Percentiles rank a stretch among this genome's conserved stretches.
Conservation (phyloP, 306 rosid species). For the Vigna reflexopilosa region DNA sequence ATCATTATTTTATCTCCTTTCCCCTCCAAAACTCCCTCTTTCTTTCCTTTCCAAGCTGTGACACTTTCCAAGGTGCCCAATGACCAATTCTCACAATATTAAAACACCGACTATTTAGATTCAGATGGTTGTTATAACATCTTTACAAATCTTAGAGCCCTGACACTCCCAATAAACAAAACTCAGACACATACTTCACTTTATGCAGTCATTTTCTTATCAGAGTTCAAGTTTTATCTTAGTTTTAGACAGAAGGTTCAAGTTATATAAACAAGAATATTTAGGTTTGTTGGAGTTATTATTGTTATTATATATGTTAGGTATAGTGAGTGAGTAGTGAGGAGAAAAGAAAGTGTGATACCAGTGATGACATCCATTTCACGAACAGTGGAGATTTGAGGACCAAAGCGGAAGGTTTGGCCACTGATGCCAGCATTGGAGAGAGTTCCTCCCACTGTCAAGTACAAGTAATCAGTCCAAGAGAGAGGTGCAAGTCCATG, state of each 20-base stretch:
- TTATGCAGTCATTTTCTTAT: no score
- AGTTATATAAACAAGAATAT: no score
- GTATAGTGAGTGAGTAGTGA: neutral
- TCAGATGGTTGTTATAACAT: neutral
- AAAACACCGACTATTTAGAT: neutral
- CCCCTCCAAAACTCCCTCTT: neutral
- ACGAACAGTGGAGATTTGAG: slow-evolving; percentile 69
- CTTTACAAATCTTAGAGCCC: neutral
- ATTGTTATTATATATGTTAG: no score
- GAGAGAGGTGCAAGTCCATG: slow-evolving; percentile 71
- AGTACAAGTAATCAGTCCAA: slow-evolving; percentile 76
- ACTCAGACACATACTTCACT: no score
- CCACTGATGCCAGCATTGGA: slow-evolving; percentile 87
- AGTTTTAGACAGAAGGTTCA: no score
- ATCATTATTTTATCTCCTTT: neutral
- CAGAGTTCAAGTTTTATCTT: no score
- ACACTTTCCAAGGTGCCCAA: slow-evolving; percentile 20
- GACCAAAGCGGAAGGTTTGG: slow-evolving; percentile 71
- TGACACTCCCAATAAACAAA: neutral
- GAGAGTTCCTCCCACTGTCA: slow-evolving; percentile 80
- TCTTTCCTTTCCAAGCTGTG: slow-evolving; percentile 27
- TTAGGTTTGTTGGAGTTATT: no score
- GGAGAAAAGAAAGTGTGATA: neutral
- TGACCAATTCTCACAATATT: neutral
- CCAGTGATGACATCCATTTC: slow-evolving; percentile 80